Evolutionary conservation across 2,329 filamentous ascomycete species (phyloP), one percentile per base, ranked within the genome.

Genomic region (Trichoderma brevicompactum): DNA sequence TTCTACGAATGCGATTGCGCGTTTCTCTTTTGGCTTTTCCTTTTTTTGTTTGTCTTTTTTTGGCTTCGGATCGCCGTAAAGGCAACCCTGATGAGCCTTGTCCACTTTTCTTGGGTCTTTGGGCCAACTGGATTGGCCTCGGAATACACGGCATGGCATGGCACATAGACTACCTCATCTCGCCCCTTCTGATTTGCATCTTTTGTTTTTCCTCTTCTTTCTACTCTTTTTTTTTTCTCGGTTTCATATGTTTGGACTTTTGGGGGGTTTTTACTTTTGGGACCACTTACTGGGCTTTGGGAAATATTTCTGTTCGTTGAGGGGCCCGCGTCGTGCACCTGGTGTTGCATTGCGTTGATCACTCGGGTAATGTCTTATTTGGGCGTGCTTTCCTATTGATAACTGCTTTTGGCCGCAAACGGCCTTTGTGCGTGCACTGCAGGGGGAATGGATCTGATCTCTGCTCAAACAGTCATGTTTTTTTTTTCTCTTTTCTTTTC

Each of bases 11-110:
- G 50, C 43, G 46, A 49, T 28, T 49, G 36, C 40, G 36, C 40
- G 23, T 43, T 44, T 59, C 69, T 73, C 17, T 72, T 65, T 73
- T 70, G 70, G 10, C 32, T 64, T 53, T 53, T 38, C 13, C 32
- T 68, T 60, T 48, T 19, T 44, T 48, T 32, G 17, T 40, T 49
- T 40, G 38, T n/a, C 52, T n/a, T 15, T 55, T 55, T 32, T 23
- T 54, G 43, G 13, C 32, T 46, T 55, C 9, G 46, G 71, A 70
- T 64, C 68, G 73, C 73, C 72, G 71, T 73, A 55, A 7, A 73
- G 73, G 73, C 73, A 61, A 48, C 58, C 61, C 44, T 65, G 10
- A 55, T 36, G 56, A 23, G 40, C 23, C 38, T 28, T 50, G 48
- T 61, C 48, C 58, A 36, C 38, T 61, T 61, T 61, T 61, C 58